Base-by-base conservation (phyloP, 140 eudicot species). In the Stevia rebaudiana region DNA sequence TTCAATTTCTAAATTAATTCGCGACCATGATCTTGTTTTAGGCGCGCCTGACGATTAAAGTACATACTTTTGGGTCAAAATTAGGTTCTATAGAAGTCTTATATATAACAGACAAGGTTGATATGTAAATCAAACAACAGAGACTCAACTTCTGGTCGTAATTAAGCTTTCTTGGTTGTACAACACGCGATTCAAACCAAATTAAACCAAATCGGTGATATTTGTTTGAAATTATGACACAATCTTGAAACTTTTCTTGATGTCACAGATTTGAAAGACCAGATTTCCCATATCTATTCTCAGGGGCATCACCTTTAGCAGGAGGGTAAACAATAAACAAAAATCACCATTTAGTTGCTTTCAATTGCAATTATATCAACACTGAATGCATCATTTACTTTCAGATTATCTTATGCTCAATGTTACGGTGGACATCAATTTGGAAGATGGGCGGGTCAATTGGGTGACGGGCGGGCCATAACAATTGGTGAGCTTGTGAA, bases 371-470 rank as follows among this genome's bases (percentile, higher is more conserved):
- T n/a, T 50, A 12, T 17, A 30, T 71, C 33, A 16, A 8, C 35
- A 39, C 43, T 61, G 23, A 31, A 9, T 30, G 44, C 46, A 31
- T 11, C 1, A 37, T n/a, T 57, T 22, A 43, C 55, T 31, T 61
- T 21, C 76, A 92, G 99, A 31, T 50, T 81, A 56, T 67, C 95
- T 33, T 92, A 92, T 71, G 96, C 99, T 76, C 99, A 92, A 74
- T 88, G 96, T 68, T 92, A 92, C 28, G 99, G 99, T 66, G 99
- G 99, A 13, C 99, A 92, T 78, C 99, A 92, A 51, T 92, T 92
- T 69, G 99, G 99, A 46, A 79, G 44, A 80, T 92, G 97, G 97
- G 99, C 99, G 7, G 99, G 99, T 42, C 99, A 92, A 69, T 76
- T 92, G 72, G 99, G 99, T 40, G 99, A 92, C 67, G 99, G 99